Conservation (phyloP, 768 basidiomycete genomes). For the Leccinum olivaceopallidum region DNA sequence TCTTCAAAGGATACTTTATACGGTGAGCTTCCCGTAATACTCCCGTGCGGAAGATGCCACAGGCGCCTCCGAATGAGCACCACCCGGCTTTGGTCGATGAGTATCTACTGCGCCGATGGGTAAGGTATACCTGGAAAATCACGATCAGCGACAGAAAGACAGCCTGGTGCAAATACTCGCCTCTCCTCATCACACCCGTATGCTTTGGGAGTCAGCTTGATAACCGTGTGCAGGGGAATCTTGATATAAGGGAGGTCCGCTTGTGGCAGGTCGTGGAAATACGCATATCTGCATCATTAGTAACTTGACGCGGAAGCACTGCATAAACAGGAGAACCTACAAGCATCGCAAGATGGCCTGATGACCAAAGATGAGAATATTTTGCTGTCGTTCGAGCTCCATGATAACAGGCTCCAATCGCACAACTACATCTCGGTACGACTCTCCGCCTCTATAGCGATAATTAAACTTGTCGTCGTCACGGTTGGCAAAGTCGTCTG, state of each 20-base stretch:
- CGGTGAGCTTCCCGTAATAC: conserved; percentile 32
- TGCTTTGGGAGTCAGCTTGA: conserved; percentile 97
- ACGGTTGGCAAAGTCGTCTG: conserved; percentile 96
- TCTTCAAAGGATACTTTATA: conserved; percentile 6
- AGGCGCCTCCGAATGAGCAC: conserved; percentile 22
- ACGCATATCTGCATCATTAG: conserved; percentile 72
- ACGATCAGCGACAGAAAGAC: background rate
- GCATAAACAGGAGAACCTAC: conserved; percentile 38
- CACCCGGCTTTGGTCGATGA: conserved; percentile 63
- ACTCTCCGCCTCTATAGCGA: conserved; percentile 95
- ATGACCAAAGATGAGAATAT: conserved; percentile 95
- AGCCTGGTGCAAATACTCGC: conserved; percentile 36
- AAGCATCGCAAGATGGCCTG: conserved; percentile 86
- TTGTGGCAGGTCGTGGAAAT: conserved; percentile 92
- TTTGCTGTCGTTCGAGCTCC: conserved; percentile 97
- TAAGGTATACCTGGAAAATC: conserved; percentile 65
- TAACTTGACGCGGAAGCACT: background rate
- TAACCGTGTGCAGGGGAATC: conserved; percentile 95
- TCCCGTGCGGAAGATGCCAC: conserved; percentile 32
- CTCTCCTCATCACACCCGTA: conserved; percentile 99
- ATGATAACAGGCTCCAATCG: conserved; percentile 98
- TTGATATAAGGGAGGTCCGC: conserved; percentile 97
- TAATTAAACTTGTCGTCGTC: conserved; percentile 99
- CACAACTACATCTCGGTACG: conserved; percentile 95
- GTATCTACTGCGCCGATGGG: conserved; percentile 96